A percentile compares a stretch with the other conserved stretches of the same genome.
These are phyloP conservation scores for Naganishia sp. DNA, from an alignment of 1,284 basidiomycete genomes.

Conservation along the genomic window DNA sequence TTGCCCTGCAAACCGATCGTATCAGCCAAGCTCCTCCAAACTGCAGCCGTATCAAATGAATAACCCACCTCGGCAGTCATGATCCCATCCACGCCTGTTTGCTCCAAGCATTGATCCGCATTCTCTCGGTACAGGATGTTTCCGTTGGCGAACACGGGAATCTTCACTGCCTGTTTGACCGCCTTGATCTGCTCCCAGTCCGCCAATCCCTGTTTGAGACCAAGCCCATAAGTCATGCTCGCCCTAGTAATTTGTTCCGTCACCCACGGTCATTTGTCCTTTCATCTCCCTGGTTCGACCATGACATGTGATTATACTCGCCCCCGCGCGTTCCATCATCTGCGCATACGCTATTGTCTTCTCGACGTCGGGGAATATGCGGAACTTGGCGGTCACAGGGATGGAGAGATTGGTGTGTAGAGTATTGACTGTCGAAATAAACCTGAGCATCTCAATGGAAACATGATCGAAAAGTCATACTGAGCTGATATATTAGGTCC, in stretches of 20 bases:
- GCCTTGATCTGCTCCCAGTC: conserved; percentile 82
- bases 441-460: neutral
- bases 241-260: neutral
- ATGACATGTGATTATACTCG: conserved; percentile 92
- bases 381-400: conserved; percentile 94
- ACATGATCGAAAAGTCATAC: conserved; percentile 55
- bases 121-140: conserved; percentile 85
- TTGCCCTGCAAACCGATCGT: conserved; percentile 61
- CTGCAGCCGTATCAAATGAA: neutral
- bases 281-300: conserved; percentile 89
- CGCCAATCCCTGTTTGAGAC: conserved; percentile 67
- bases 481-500: conserved; percentile 76
- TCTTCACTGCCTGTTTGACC: conserved; percentile 80
- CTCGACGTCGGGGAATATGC: conserved; percentile 81
- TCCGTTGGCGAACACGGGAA: conserved; percentile 97
- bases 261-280: conserved; percentile 62
- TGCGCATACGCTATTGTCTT: conserved; percentile 90
- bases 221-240: conserved; percentile 10
- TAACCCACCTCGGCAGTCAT: conserved; percentile 78
- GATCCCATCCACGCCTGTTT: conserved; percentile 84
- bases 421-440: conserved; percentile 66
- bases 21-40: neutral
- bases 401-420: conserved; percentile 79
- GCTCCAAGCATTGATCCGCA: conserved; percentile 70
- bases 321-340: conserved; percentile 92